Evolutionary conservation across 805 yeast genomes (phyloP).

Genomic region (Metschnikowia rubicola): DNA sequence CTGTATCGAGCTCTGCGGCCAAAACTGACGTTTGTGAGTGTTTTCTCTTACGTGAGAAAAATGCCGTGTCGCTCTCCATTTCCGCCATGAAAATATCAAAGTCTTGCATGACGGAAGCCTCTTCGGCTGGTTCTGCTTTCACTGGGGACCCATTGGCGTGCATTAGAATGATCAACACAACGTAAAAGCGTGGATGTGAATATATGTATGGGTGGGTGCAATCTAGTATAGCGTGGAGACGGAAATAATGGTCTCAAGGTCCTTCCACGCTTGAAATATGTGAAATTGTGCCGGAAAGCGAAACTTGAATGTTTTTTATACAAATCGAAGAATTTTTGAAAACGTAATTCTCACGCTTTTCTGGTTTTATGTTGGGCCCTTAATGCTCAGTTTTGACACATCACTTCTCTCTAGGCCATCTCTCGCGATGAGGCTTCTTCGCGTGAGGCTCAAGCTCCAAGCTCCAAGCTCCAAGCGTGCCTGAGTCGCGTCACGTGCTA

Average conservation of each 20-base stretch:
- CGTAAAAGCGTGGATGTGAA: too few relatives aligned
- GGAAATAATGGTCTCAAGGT: too few relatives aligned
- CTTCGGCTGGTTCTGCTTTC: neutral
- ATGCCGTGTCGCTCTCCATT: slow-evolving; percentile 8
- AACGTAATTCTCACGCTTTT: too few relatives aligned
- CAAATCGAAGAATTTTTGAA: too few relatives aligned
- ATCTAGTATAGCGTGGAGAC: too few relatives aligned
- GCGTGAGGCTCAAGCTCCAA: slow-evolving; percentile 6
- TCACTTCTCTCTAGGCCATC: slow-evolving; percentile 1
- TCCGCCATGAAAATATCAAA: slow-evolving; percentile 14
- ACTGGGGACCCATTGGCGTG: neutral
- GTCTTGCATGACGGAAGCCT: neutral
- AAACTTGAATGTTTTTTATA: too few relatives aligned
- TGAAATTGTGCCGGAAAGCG: too few relatives aligned
- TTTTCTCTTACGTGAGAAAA: slow-evolving; percentile 2
- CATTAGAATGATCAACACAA: neutral
- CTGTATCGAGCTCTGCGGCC: slow-evolving; percentile 2
- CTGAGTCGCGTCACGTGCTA: slow-evolving; percentile 3
- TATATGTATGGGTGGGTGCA: too few relatives aligned
- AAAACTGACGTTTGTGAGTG: slow-evolving; percentile 1
- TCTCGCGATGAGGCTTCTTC: slow-evolving; percentile 9
- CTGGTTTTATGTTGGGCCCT: too few relatives aligned
- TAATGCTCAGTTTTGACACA: too few relatives aligned
- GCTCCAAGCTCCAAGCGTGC: neutral
- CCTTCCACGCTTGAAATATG: too few relatives aligned